Conservation (phyloP, 2,329 filamentous ascomycete species). For the Penicillium sp. region DNA sequence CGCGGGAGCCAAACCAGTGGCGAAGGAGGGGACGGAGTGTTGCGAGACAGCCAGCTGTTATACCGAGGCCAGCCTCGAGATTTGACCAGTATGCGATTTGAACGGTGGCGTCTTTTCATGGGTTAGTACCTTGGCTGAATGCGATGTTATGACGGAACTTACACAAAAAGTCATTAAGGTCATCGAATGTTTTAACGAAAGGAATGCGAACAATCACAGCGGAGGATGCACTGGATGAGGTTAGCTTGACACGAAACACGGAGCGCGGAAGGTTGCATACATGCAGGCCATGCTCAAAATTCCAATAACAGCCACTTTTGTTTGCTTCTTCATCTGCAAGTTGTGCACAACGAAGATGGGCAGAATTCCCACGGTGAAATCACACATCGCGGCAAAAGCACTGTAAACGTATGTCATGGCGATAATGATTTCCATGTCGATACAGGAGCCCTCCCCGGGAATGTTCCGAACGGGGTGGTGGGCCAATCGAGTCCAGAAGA, state of each 20-base stretch:
- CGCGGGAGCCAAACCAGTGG: conserved; percentile 24
- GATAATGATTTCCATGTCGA: conserved; percentile 40
- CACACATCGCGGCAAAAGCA: conserved; percentile 40
- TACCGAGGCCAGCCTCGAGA: conserved; percentile 39
- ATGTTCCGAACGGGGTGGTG: conserved; percentile 15
- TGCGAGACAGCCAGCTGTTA: conserved; percentile 50
- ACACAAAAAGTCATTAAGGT: conserved; percentile 39
- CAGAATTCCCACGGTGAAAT: conserved; percentile 56
- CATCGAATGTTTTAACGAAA: conserved; percentile 40
- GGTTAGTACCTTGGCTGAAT: not conserved
- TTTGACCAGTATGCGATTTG: conserved; percentile 46
- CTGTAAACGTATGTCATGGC: conserved; percentile 39
- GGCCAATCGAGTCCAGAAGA: conserved; percentile 51
- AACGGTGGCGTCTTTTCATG: conserved; percentile 41
- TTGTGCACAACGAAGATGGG: conserved; percentile 58
- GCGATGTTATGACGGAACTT: not conserved
- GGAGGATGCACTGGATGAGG: conserved; percentile 41
- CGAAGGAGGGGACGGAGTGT: conserved; percentile 53
- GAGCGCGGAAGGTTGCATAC: conserved; percentile 19
- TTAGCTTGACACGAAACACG: conserved; percentile 14
- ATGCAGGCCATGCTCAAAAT: conserved; percentile 60
- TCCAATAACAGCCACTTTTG: conserved; percentile 55
- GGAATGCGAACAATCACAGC: conserved; percentile 49
- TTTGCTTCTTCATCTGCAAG: conserved; percentile 56
- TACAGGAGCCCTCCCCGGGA: conserved; percentile 43